Conservation (phyloP, 1,284 basidiomycete species). For the Ustilago bromivora region DNA sequence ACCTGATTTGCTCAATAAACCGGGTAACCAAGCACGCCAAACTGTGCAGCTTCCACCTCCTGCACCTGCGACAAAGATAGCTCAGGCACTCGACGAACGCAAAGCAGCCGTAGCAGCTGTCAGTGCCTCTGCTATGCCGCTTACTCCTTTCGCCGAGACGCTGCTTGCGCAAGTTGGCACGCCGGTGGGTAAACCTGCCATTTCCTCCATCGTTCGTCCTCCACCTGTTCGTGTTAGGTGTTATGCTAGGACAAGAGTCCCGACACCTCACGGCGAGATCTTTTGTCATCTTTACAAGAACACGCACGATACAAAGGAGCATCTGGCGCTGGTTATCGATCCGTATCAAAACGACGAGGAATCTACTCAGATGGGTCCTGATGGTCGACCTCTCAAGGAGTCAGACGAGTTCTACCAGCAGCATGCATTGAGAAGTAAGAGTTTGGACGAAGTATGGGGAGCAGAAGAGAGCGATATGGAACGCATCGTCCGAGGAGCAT, state of each 20-base stretch:
- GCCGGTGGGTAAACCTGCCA: slow-evolving; percentile 31
- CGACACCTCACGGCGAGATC: slow-evolving; percentile 92
- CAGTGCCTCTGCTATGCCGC: slow-evolving; percentile 13
- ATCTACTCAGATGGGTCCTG: slow-evolving; percentile 21
- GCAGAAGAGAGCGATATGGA: slow-evolving; percentile 92
- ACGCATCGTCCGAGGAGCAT: slow-evolving; percentile 91
- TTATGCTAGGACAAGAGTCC: slow-evolving; percentile 95
- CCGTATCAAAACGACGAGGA: slow-evolving; percentile 62
- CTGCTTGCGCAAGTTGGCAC: slow-evolving; percentile 30
- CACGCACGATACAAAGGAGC: slow-evolving; percentile 88
- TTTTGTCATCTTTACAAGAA: slow-evolving; percentile 94
- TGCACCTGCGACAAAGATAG: slow-evolving; percentile 24
- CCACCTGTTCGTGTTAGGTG: slow-evolving; percentile 76
- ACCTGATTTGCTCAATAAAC: slow-evolving; percentile 27
- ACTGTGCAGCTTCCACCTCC: slow-evolving; percentile 33
- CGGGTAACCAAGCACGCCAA: slow-evolving; percentile 37
- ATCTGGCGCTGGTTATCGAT: slow-evolving; percentile 96
- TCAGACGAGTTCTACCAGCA: slow-evolving; percentile 37
- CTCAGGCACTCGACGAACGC: slow-evolving; percentile 39
- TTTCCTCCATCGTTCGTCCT: slow-evolving; percentile 55
- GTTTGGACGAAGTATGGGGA: slow-evolving; percentile 87
- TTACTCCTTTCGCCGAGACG: slow-evolving; percentile 20
- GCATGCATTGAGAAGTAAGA: slow-evolving; percentile 79
- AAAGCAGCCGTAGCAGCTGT: slow-evolving; percentile 36
- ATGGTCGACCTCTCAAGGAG: slow-evolving; percentile 43